Conservation (phyloP, 2,329 filamentous ascomycete species). For the Aspergillus bombycis region DNA sequence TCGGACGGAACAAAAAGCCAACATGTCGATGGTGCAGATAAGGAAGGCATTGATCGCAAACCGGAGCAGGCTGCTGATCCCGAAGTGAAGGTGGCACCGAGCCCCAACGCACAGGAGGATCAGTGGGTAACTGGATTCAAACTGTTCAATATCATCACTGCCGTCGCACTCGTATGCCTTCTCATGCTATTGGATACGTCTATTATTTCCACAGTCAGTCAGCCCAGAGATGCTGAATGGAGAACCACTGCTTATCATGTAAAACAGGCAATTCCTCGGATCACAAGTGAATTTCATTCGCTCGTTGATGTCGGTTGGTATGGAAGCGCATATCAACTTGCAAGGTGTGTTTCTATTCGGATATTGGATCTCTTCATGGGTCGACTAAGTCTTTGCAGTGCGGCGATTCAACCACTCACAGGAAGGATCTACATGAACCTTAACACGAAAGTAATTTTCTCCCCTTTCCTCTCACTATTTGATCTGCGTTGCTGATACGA, state of each 20-base stretch:
- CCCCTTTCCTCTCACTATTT: too few species aligned
- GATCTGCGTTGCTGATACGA: too few species aligned
- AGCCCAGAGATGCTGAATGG: too few species aligned
- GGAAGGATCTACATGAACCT: background rate
- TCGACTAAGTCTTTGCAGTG: background rate
- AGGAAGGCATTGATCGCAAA: too few species aligned
- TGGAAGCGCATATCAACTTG: slow-evolving; percentile 30
- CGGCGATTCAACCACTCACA: background rate
- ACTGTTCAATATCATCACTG: background rate
- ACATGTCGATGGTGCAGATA: too few species aligned
- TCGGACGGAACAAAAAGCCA: too few species aligned
- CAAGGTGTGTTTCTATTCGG: background rate
- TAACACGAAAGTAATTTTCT: background rate
- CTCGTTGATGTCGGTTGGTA: slow-evolving; percentile 42
- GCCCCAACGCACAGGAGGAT: too few species aligned
- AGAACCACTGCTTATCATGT: too few species aligned
- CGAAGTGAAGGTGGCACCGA: too few species aligned
- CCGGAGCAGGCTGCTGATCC: too few species aligned
- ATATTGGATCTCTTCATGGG: too few species aligned
- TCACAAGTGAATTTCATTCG: slow-evolving; percentile 32
- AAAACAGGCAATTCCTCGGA: slow-evolving; percentile 29
- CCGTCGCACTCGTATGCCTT: slow-evolving; percentile 1
- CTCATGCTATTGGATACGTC: slow-evolving; percentile 24
- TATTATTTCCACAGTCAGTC: slow-evolving; percentile 33
- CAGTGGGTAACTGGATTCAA: background rate